A percentile compares a stretch with the other conserved stretches of the same genome.
Evolutionary conservation across 495 filamentous ascomycete genomes (phyloP).

Genomic region (Penicillium lividum): DNA sequence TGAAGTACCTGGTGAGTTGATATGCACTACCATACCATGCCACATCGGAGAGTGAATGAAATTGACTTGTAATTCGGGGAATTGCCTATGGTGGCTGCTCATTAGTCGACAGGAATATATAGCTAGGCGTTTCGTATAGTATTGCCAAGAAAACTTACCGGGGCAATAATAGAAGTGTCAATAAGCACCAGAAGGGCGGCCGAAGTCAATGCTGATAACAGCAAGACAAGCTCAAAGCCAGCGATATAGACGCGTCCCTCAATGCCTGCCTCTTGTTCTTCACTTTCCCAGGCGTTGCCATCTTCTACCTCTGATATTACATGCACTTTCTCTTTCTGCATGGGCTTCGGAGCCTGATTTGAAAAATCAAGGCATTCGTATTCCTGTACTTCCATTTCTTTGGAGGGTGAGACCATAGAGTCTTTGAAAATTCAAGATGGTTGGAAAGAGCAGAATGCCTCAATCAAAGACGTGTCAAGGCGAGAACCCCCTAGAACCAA

Average conservation of each 20-base stretch:
- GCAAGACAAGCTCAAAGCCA: slow-evolving; percentile 14
- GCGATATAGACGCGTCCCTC: slow-evolving; percentile 13
- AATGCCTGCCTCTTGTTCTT: background rate
- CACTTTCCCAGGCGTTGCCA: background rate
- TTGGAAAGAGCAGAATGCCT: background rate
- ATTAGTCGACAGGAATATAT: background rate
- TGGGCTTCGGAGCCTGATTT: background rate
- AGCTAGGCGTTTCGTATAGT: background rate
- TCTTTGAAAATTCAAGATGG: background rate
- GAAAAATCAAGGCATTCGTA: background rate
- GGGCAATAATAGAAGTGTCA: slow-evolving; percentile 21
- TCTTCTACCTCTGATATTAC: background rate
- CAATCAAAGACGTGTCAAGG: no score
- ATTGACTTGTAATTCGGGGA: slow-evolving; percentile 43
- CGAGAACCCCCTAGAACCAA: no score
- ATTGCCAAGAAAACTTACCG: slow-evolving; percentile 8
- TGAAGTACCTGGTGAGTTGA: slow-evolving; percentile 36
- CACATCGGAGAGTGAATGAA: slow-evolving; percentile 42
- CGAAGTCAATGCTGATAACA: slow-evolving; percentile 14
- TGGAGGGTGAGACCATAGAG: background rate
- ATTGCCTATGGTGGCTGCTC: slow-evolving; percentile 27
- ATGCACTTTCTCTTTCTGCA: background rate
- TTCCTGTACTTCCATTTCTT: background rate
- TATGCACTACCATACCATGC: slow-evolving; percentile 51
- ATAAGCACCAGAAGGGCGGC: slow-evolving; percentile 19